These are phyloP conservation scores for Scedosporium dehoogii DNA, from an alignment of 2,329 filamentous ascomycete genomes.

Conservation along the genomic window DNA sequence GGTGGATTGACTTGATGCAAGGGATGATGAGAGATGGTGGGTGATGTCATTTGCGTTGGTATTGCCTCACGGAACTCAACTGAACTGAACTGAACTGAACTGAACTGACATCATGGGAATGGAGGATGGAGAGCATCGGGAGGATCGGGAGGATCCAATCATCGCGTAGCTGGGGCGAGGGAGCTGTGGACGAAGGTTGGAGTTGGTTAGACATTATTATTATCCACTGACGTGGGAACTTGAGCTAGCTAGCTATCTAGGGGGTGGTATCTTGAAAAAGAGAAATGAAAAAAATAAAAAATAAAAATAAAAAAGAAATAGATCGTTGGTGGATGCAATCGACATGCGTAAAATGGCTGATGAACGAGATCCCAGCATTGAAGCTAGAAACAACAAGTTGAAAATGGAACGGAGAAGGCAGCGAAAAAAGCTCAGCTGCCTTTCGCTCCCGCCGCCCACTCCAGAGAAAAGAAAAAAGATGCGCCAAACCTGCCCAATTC, in stretches of 20 bases:
- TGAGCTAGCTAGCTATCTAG: background rate
- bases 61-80: background rate
- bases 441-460: background rate
- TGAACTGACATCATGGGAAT: background rate
- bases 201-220: background rate
- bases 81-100: too few species aligned
- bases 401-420: background rate
- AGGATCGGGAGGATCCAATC: too few species aligned
- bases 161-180: too few species aligned
- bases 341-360: background rate
- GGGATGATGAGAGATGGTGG: background rate
- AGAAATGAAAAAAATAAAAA: background rate
- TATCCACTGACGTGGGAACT: background rate
- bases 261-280: background rate
- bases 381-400: too few species aligned
- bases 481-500: background rate
- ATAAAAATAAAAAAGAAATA: background rate
- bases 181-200: background rate
- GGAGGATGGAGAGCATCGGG: too few species aligned
- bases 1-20: background rate
- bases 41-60: background rate
- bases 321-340: background rate
- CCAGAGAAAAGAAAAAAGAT: background rate
- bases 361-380: background rate
- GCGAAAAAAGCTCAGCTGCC: background rate